Evolutionary conservation across 768 basidiomycete genomes (phyloP).

Genomic region (Mrakia gelida): DNA sequence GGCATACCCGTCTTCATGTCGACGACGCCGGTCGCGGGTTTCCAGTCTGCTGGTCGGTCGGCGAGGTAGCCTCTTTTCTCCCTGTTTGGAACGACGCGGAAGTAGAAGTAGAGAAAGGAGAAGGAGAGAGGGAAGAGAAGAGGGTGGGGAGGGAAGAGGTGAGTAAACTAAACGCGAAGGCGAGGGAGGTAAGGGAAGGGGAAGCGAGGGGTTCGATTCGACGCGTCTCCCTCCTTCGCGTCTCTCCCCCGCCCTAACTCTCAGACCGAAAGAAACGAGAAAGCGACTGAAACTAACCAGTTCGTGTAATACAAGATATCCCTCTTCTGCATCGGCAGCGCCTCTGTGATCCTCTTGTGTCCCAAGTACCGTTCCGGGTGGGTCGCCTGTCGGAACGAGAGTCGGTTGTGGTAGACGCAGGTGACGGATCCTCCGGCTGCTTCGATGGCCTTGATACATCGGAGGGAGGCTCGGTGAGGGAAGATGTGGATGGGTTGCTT

Average conservation of each 20-base stretch:
- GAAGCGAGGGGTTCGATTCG: background rate
- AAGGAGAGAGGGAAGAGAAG: background rate
- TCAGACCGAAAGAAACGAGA: background rate
- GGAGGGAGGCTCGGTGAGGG: conserved; percentile 78
- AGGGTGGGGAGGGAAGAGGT: background rate
- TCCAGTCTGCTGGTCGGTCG: conserved; percentile 15
- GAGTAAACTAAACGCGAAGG: background rate
- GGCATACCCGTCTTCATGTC: background rate
- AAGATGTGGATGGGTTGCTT: conserved; percentile 65
- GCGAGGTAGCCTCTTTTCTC: conserved; percentile 32
- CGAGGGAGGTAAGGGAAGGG: background rate
- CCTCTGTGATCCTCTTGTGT: conserved; percentile 28
- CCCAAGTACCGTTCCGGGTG: conserved; percentile 44
- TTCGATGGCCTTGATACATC: conserved; percentile 81
- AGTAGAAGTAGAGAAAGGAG: background rate
- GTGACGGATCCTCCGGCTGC: conserved; percentile 72
- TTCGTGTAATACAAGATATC: conserved; percentile 41
- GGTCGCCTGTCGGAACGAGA: conserved; percentile 62
- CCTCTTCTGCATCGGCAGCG: conserved; percentile 37
- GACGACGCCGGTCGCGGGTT: background rate
- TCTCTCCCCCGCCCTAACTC: too few relatives aligned
- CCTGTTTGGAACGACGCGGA: conserved; percentile 6
- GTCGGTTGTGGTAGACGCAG: conserved; percentile 85
- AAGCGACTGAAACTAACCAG: conserved; percentile 14
- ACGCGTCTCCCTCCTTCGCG: too few relatives aligned